Evolutionary conservation across 2,329 filamentous ascomycete species (phyloP).

Genomic region (Pseudohalonectria lignicola): DNA sequence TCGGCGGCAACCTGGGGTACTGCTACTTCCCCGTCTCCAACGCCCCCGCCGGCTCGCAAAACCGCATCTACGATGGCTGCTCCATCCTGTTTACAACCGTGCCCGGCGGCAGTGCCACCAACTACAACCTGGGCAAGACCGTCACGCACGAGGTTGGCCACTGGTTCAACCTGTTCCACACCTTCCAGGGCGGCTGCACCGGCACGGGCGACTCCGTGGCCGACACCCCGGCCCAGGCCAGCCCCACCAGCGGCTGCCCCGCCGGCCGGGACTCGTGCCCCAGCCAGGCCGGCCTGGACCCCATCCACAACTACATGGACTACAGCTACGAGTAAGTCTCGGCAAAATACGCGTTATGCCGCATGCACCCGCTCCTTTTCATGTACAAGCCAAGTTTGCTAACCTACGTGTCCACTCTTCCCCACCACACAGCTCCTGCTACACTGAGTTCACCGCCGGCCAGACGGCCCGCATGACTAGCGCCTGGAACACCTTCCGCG

Average conservation of each 20-base stretch:
- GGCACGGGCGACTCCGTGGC: constrained; percentile 24
- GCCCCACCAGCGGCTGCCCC: constrained; percentile 23
- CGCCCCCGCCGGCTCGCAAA: constrained; percentile 12
- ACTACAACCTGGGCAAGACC: constrained; percentile 25
- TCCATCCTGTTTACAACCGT: constrained; percentile 15
- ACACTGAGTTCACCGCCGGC: constrained; percentile 24
- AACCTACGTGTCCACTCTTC: neutral
- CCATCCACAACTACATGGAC: constrained; percentile 25
- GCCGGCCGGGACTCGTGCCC: constrained; percentile 20
- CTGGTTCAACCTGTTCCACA: constrained; percentile 32
- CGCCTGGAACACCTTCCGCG: constrained; percentile 17
- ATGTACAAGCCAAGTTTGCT: too few species aligned
- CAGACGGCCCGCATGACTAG: constrained; percentile 21
- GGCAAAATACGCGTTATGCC: neutral
- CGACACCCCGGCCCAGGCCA: constrained; percentile 27
- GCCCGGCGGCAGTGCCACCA: constrained; percentile 16
- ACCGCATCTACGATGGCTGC: constrained; percentile 18
- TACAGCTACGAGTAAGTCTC: constrained; percentile 18
- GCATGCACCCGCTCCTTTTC: neutral
- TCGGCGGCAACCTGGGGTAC: constrained; percentile 29
- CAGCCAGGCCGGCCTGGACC: constrained; percentile 15
- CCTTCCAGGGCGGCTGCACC: constrained; percentile 28
- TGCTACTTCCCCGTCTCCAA: constrained; percentile 32
- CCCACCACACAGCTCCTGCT: constrained; percentile 19
- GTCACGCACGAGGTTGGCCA: constrained; percentile 29